Percentiles rank a stretch among this genome's conserved stretches.
These are phyloP conservation scores for Ziziphus jujuba DNA, from an alignment of 306 rosid species.

Conservation along the genomic window DNA sequence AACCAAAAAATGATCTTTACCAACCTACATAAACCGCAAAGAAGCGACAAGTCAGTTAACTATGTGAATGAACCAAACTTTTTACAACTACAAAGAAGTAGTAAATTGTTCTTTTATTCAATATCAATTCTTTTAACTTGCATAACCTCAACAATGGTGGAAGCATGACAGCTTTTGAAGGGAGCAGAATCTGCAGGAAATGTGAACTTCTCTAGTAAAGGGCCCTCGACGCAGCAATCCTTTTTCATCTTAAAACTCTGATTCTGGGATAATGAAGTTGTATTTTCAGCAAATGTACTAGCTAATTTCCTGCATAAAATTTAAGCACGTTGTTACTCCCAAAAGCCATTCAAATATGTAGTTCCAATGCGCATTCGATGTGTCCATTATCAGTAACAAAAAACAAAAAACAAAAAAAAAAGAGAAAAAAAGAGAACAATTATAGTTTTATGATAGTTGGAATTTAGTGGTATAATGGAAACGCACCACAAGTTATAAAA, in stretches of 20 bases:
- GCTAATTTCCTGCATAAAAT: conserved; percentile 42
- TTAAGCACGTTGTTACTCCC: conserved; percentile 1
- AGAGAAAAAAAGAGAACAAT: background rate
- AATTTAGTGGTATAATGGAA: background rate
- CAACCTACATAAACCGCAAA: conserved; percentile 55
- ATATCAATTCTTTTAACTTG: background rate
- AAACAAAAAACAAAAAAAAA: background rate
- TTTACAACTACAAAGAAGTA: background rate
- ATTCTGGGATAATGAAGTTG: conserved; percentile 19
- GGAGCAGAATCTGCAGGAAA: conserved; percentile 64
- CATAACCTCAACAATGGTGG: conserved; percentile 89
- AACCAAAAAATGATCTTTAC: conserved; percentile 66
- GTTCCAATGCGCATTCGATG: background rate
- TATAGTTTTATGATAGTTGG: background rate
- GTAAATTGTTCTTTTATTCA: background rate
- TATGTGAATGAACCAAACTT: background rate
- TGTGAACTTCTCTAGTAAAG: conserved; percentile 60
- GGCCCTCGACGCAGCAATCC: conserved; percentile 39
- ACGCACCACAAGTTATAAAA: background rate
- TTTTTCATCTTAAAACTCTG: conserved; percentile 35
- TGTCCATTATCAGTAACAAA: background rate
- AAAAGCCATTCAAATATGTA: background rate
- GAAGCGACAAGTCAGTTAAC: conserved; percentile 4
- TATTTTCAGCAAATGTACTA: conserved; percentile 11
- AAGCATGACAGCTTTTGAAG: conserved; percentile 81